phyloP scores from a whole-genome alignment of 768 basidiomycete genomes.

The Termitomyces sp. region DNA sequence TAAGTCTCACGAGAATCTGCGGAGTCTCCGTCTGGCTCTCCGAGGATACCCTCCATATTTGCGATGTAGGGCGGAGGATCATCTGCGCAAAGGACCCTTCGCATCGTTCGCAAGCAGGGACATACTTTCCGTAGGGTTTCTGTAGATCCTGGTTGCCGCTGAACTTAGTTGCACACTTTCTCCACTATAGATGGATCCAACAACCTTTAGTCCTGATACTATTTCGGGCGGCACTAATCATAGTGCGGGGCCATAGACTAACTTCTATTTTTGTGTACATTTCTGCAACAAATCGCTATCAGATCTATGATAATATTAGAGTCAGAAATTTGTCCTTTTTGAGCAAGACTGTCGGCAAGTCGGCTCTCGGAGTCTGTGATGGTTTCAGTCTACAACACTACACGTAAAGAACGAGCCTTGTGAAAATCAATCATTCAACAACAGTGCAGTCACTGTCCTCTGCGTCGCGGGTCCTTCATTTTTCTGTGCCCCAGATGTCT shows the following conservation, averaged over 20 bases:
- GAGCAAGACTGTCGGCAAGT: background rate
- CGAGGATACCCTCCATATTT: conserved; percentile 14
- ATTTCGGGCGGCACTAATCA: background rate
- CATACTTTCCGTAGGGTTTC: conserved; percentile 16
- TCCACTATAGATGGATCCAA: background rate
- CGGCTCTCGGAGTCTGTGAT: conserved; percentile 9
- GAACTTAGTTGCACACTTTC: background rate
- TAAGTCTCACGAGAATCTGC: conserved; percentile 5
- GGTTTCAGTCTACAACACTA: conserved; percentile 10
- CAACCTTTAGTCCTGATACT: background rate
- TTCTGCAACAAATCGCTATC: background rate
- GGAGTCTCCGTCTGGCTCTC: conserved; percentile 11
- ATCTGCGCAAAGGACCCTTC: conserved; percentile 14
- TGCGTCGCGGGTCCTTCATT: background rate
- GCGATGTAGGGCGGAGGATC: conserved; percentile 10
- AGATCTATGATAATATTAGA: background rate
- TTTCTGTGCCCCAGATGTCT: conserved; percentile 24
- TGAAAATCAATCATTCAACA: conserved; percentile 9
- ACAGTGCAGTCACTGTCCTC: background rate
- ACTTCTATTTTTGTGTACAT: background rate
- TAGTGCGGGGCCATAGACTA: background rate
- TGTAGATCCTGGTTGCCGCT: background rate
- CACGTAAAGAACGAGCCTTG: conserved; percentile 19
- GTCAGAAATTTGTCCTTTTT: background rate
- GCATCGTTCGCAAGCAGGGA: conserved; percentile 7